Conservation (phyloP, 1,284 basidiomycete species). For the Ceratobasidium sp. region DNA sequence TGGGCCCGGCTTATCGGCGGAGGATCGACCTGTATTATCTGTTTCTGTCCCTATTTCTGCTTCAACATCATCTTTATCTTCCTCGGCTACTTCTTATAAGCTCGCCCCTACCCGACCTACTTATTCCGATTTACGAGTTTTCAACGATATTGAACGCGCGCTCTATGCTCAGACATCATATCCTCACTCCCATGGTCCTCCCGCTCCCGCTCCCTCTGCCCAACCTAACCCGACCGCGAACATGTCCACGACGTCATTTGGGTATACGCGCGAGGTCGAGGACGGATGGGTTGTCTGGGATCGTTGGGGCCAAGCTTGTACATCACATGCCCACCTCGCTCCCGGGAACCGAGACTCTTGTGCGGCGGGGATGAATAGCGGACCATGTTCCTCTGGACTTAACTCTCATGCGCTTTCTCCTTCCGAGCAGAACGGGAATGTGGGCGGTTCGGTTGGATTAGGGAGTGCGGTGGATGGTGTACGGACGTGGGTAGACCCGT, state of each 20-base stretch:
- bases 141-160: constrained; percentile 52
- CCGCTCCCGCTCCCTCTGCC: constrained; percentile 27
- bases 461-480: constrained; percentile 6
- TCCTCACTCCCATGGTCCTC: background rate
- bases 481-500: constrained; percentile 43
- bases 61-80: constrained; percentile 3
- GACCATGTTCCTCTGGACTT: constrained; percentile 37
- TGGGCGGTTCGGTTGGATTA: background rate
- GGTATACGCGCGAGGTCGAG: constrained; percentile 33
- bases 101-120: constrained; percentile 31
- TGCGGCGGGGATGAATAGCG: constrained; percentile 35
- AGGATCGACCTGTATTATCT: constrained; percentile 74
- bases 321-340: constrained; percentile 12
- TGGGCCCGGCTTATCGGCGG: constrained; percentile 63
- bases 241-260: constrained; percentile 13
- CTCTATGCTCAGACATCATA: constrained; percentile 51
- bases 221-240: constrained; percentile 1
- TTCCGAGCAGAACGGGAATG: background rate
- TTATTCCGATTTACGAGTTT: constrained; percentile 17
- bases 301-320: constrained; percentile 34
- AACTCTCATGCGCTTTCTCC: constrained; percentile 4
- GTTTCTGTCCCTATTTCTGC: constrained; percentile 57
- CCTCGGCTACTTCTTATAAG: constrained; percentile 11
- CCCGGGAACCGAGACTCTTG: constrained; percentile 30
- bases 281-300: constrained; percentile 44